These are phyloP conservation scores for Talaromyces sp. DNA, from an alignment of 2,329 filamentous ascomycete genomes.

Conservation along the genomic window DNA sequence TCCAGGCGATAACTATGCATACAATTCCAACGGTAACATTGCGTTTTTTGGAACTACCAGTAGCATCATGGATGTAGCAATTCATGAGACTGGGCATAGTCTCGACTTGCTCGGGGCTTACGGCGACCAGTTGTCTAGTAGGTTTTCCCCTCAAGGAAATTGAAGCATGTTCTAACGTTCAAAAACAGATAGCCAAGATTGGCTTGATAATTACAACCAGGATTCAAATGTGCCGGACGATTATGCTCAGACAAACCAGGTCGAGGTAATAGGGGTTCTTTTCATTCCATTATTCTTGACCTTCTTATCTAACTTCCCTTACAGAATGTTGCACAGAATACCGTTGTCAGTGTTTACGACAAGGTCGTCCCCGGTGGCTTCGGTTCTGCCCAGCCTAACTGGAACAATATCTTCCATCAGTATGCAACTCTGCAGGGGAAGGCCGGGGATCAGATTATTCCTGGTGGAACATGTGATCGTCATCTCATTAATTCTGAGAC, in stretches of 20 bases:
- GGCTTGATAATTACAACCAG: constrained; percentile 9
- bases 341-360: constrained; percentile 8
- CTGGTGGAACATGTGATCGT: constrained; percentile 5
- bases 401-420: constrained; percentile 8
- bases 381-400: constrained; percentile 6
- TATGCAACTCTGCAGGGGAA: constrained; percentile 8
- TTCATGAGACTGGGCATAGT: constrained; percentile 9
- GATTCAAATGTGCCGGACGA: constrained; percentile 8
- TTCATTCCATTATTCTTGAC: not conserved
- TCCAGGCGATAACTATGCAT: constrained; percentile 1
- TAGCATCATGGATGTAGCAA: constrained; percentile 7
- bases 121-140: constrained; percentile 5
- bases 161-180: not conserved
- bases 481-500: constrained; percentile 5
- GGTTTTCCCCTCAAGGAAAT: not conserved
- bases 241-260: constrained; percentile 7
- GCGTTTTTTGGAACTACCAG: constrained; percentile 6
- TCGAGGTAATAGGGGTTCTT: not conserved
- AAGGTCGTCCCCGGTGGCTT: constrained; percentile 10
- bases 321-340: constrained; percentile 9
- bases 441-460: constrained; percentile 4
- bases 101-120: constrained; percentile 10
- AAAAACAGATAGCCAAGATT: constrained; percentile 4
- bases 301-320: not conserved
- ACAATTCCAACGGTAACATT: constrained; percentile 8